Conservation (phyloP, 768 basidiomycete genomes). For the Pholiota microspora region DNA sequence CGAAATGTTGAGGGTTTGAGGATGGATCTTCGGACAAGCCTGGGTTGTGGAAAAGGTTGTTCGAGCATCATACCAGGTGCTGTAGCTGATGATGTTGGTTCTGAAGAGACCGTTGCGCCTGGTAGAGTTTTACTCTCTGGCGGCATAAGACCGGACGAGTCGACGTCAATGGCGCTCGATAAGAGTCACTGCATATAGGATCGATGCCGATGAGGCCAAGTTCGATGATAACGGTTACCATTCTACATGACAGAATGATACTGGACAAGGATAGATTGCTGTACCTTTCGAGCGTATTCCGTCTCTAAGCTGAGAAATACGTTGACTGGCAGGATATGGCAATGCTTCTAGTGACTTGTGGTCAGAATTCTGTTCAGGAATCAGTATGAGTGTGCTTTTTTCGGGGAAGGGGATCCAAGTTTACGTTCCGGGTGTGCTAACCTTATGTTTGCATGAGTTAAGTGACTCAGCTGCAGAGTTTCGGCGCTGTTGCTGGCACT, state of each 20-base stretch:
- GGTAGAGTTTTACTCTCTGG: neutral
- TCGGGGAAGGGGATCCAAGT: too few species aligned
- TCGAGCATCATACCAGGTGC: neutral
- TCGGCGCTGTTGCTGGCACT: neutral
- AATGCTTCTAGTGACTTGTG: too few species aligned
- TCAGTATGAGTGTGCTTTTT: too few species aligned
- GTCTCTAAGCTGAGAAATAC: neutral
- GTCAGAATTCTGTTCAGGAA: too few species aligned
- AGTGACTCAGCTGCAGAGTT: neutral
- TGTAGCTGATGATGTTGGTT: neutral
- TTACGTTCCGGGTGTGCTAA: too few species aligned
- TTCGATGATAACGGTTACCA: slow-evolving; percentile 3
- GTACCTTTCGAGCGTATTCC: neutral
- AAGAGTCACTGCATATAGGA: neutral
- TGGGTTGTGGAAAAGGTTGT: neutral
- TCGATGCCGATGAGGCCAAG: neutral
- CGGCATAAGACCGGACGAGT: slow-evolving; percentile 1
- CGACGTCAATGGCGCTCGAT: neutral
- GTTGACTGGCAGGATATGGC: neutral
- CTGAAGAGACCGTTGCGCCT: neutral
- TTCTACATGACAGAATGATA: slow-evolving; percentile 4
- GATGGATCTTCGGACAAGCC: slow-evolving; percentile 2
- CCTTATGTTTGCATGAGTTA: too few species aligned
- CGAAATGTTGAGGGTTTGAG: slow-evolving; percentile 5
- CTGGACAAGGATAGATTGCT: slow-evolving; percentile 7